A percentile compares a stretch with the other conserved stretches of the same genome.
Conservation (phyloP, 2,329 filamentous ascomycete species). For the Claviceps sorghi region DNA sequence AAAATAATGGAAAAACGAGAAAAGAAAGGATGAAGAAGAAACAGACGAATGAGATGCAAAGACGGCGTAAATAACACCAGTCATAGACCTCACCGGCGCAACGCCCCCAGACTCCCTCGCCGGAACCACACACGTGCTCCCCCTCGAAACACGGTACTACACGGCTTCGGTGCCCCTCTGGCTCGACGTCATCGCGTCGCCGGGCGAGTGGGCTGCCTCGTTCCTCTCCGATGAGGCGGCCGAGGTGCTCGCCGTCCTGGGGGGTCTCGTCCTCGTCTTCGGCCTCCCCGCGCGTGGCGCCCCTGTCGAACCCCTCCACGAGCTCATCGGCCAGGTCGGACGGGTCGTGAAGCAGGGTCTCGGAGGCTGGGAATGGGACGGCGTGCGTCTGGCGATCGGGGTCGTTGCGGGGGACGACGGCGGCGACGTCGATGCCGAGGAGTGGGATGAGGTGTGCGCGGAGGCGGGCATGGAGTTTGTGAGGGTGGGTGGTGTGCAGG, state of each 20-base stretch:
- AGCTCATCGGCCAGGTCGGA: constrained; percentile 37
- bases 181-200: constrained; percentile 45
- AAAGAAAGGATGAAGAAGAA: no score
- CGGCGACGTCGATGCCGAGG: constrained; percentile 34
- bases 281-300: constrained; percentile 10
- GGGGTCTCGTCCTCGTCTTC: constrained; percentile 37
- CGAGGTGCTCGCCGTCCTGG: constrained; percentile 47
- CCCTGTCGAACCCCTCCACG: constrained; percentile 12
- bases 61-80: neutral
- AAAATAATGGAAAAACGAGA: no score
- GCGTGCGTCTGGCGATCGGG: constrained; percentile 44
- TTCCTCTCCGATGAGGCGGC: constrained; percentile 47
- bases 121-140: constrained; percentile 42
- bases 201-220: constrained; percentile 39
- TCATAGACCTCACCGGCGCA: constrained; percentile 37
- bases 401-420: constrained; percentile 33
- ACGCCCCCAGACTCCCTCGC: constrained; percentile 33
- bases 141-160: constrained; percentile 47
- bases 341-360: constrained; percentile 41
- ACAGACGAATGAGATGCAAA: no score
- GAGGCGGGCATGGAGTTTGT: constrained; percentile 49
- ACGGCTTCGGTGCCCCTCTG: constrained; percentile 46
- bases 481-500: constrained; percentile 28
- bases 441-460: constrained; percentile 47
- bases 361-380: constrained; percentile 50